Evolutionary conservation across 176 grass and related monocot genomes (phyloP).

Genomic region (Zoysia pacifica): DNA sequence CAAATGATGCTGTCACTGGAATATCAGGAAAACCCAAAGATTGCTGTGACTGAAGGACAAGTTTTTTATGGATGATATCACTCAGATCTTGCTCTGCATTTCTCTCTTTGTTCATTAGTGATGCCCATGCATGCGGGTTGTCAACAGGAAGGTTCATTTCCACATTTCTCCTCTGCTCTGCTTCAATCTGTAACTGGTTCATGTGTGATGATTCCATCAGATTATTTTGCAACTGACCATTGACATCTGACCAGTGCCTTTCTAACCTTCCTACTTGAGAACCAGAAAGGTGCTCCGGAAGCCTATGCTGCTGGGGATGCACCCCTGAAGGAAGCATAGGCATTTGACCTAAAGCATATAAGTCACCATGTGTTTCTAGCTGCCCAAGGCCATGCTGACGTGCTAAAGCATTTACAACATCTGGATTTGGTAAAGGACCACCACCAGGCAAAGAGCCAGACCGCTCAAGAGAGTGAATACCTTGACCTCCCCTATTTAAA

Average conservation of each 20-base stretch:
- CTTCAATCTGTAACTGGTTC: slow-evolving; percentile 54
- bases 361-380: slow-evolving; percentile 53
- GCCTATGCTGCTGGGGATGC: slow-evolving; percentile 67
- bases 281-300: slow-evolving; percentile 58
- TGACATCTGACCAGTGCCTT: slow-evolving; percentile 70
- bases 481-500: slow-evolving; percentile 59
- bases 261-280: slow-evolving; percentile 58
- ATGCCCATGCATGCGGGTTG: slow-evolving; percentile 60
- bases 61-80: slow-evolving; percentile 70
- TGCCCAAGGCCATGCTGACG: slow-evolving; percentile 59
- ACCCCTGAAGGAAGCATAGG: slow-evolving; percentile 56
- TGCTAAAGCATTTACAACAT: slow-evolving; percentile 59
- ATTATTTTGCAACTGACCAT: slow-evolving; percentile 66
- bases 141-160: slow-evolving; percentile 62
- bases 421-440: slow-evolving; percentile 47
- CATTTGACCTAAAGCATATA: slow-evolving; percentile 58
- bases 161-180: too few relatives aligned
- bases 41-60: slow-evolving; percentile 66
- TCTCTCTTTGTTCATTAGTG: slow-evolving; percentile 50
- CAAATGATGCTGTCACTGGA: slow-evolving; percentile 53
- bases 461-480: slow-evolving; percentile 62
- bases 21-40: slow-evolving; percentile 59
- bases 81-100: slow-evolving; percentile 62
- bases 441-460: slow-evolving; percentile 69
- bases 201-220: slow-evolving; percentile 79